Evolutionary conservation across 495 filamentous ascomycete species (phyloP), one percentile per base, ranked within the genome.

Genomic region (Xylaria scruposa): DNA sequence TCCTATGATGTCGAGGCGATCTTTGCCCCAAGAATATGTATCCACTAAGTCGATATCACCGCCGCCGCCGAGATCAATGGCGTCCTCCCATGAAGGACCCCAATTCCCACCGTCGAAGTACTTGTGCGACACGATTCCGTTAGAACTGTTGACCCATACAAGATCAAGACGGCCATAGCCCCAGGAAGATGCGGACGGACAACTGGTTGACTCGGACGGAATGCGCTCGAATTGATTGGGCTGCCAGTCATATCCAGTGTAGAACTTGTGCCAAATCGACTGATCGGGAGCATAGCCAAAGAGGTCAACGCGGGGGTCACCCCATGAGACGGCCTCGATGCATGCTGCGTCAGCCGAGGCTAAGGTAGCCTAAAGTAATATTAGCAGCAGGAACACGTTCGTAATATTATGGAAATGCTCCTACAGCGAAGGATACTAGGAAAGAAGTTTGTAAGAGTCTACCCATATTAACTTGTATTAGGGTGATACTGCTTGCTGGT

Each of bases 221-320:
- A 70, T 62, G 10, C 58, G 68, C 31, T 70, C 68, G 44, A 70
- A 70, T 19, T 38, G 31, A n/a, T 53, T n/a, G 21, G 68, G 68
- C 21, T 70, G 68, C 68, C 68, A 70, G 46, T 70, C 68, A 19
- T 62, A 70, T 5, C 68, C 68, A 17, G 68, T 70, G 68, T 62
- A 49, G 68, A 62, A 70, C 68, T 62, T 70, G 68, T 70, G 68
- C 56, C 56, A 70, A 58, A 70, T 70, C 17, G 68, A 70, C 10
- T 51, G 19, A n/a, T 70, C 68, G 1, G 56, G 56, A 10, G 58
- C 68, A 13, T n/a, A 24, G 15, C 68, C 58, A 29, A 63, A 70
- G 44, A 70, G 42, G 68, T 70, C 68, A n/a, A 70, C 46, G 31
- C 68, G 68, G n/a, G 68, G 68, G 24, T 49, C 58, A 2, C 68